A percentile compares a stretch with the other conserved stretches of the same genome.
phyloP scores from a whole-genome alignment of 768 basidiomycete species.

The Coprinellus micaceus region DNA sequence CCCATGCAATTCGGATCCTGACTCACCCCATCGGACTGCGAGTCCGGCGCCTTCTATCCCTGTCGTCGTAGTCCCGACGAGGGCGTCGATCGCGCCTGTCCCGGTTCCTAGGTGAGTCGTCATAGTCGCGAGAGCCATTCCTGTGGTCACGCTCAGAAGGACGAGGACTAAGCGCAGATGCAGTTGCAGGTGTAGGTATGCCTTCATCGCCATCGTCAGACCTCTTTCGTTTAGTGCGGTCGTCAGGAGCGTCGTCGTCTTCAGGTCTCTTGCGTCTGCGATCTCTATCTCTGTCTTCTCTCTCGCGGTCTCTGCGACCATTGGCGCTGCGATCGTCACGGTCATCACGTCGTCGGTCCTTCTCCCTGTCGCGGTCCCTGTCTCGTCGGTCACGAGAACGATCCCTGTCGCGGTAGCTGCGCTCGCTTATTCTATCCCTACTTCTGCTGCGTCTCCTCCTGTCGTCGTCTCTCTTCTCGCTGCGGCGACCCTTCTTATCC shows the following conservation, averaged over 20 bases:
- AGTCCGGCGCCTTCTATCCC: constrained; percentile 31
- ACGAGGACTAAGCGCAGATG: constrained; percentile 43
- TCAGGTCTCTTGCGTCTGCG: constrained; percentile 42
- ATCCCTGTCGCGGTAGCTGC: constrained; percentile 46
- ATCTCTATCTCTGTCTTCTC: constrained; percentile 52
- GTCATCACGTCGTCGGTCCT: constrained; percentile 50
- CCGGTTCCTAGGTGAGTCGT: constrained; percentile 42
- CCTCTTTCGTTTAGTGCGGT: constrained; percentile 61
- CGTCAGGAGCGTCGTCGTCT: constrained; percentile 25
- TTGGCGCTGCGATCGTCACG: constrained; percentile 47
- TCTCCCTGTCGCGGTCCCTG: constrained; percentile 48
- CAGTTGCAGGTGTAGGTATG: constrained; percentile 32
- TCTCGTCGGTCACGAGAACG: constrained; percentile 55
- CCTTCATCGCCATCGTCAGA: constrained; percentile 51
- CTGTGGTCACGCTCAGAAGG: constrained; percentile 53
- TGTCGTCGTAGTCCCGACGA: constrained; percentile 40
- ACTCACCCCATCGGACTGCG: constrained; percentile 43
- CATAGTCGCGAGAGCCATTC: constrained; percentile 48
- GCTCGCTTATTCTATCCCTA: constrained; percentile 55
- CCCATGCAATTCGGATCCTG: too few relatives aligned
- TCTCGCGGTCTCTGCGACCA: constrained; percentile 52
- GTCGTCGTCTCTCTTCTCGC: constrained; percentile 54
- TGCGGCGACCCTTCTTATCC: constrained; percentile 52
- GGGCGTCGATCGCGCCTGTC: constrained; percentile 36
- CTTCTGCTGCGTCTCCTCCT: constrained; percentile 63